Percentiles rank a stretch among this genome's conserved stretches.
Evolutionary conservation across 495 filamentous ascomycete species (phyloP).

Genomic region (Daldinia loculata): DNA sequence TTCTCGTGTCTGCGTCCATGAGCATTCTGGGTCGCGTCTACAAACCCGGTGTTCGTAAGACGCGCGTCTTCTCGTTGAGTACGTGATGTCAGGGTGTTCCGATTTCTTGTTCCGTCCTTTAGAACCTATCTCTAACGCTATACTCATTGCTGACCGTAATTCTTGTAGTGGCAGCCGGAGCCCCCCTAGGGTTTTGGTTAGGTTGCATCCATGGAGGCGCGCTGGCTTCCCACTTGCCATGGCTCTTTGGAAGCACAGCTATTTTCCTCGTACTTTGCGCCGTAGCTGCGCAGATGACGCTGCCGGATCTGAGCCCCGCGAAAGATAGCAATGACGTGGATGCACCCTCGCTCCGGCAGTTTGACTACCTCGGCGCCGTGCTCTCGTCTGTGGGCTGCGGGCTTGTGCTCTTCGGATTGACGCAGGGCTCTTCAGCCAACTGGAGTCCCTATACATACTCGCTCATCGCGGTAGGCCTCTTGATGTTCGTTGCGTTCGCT

Average conservation of each 20-base stretch:
- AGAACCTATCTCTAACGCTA: not conserved
- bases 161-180: conserved; percentile 61
- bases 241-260: conserved; percentile 56
- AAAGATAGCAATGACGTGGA: conserved; percentile 41
- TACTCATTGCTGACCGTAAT: not conserved
- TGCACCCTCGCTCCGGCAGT: conserved; percentile 31
- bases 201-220: conserved; percentile 48
- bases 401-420: conserved; percentile 66
- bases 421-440: conserved; percentile 60
- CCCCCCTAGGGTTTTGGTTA: conserved; percentile 59
- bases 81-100: not conserved
- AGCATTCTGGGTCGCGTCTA: conserved; percentile 67
- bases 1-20: conserved; percentile 66
- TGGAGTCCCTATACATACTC: conserved; percentile 59
- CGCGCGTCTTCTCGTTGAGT: conserved; percentile 66
- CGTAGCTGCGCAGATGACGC: conserved; percentile 55
- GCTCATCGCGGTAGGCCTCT: conserved; percentile 61
- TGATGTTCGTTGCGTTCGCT: conserved; percentile 58
- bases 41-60: conserved; percentile 60
- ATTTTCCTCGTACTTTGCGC: conserved; percentile 68
- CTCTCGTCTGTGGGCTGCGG: conserved; percentile 59
- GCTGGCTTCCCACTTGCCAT: conserved; percentile 57
- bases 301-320: conserved; percentile 48
- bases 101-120: not conserved
- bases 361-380: conserved; percentile 60